Percentiles rank a stretch among this genome's conserved stretches.
These are phyloP conservation scores for Daedaleopsis nitida DNA, from an alignment of 768 basidiomycete genomes.

Conservation along the genomic window DNA sequence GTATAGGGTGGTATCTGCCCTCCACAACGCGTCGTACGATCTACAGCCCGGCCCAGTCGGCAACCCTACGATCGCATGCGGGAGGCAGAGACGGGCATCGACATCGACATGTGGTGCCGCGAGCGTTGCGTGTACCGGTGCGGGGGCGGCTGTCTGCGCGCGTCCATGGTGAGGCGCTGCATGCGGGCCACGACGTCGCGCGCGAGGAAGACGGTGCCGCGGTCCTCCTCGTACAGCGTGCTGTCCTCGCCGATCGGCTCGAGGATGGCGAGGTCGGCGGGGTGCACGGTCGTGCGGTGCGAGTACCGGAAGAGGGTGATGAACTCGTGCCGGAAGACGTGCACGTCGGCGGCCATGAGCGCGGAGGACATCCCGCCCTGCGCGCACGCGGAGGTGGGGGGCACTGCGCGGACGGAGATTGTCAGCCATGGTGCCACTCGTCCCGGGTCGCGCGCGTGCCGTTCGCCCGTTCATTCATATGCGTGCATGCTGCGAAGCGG, in stretches of 20 bases:
- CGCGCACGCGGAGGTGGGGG: conserved; percentile 11
- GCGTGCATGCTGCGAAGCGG: background rate
- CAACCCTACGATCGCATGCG: background rate
- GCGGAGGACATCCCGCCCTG: conserved; percentile 28
- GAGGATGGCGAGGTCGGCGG: conserved; percentile 37
- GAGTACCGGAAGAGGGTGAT: conserved; percentile 42
- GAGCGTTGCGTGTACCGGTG: background rate
- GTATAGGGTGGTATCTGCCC: too few species aligned
- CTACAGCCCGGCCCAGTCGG: too few species aligned
- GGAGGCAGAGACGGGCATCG: background rate
- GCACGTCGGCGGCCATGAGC: conserved; percentile 33
- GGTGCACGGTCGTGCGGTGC: conserved; percentile 35
- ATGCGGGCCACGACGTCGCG: conserved; percentile 36
- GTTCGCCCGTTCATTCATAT: background rate
- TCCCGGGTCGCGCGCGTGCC: too few species aligned
- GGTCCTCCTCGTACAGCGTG: conserved; percentile 36
- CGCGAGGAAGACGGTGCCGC: conserved; percentile 38
- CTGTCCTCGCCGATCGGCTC: conserved; percentile 32
- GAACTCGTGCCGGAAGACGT: conserved; percentile 41
- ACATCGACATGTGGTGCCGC: background rate
- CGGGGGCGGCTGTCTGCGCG: conserved; percentile 4
- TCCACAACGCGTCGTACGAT: too few species aligned
- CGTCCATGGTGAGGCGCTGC: conserved; percentile 26
- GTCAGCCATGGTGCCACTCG: background rate
- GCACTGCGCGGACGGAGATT: conserved; percentile 6